Evolutionary conservation across 192 early-diverging fungal genomes (phyloP).

Genomic region (Entomortierella chlamydospora): DNA sequence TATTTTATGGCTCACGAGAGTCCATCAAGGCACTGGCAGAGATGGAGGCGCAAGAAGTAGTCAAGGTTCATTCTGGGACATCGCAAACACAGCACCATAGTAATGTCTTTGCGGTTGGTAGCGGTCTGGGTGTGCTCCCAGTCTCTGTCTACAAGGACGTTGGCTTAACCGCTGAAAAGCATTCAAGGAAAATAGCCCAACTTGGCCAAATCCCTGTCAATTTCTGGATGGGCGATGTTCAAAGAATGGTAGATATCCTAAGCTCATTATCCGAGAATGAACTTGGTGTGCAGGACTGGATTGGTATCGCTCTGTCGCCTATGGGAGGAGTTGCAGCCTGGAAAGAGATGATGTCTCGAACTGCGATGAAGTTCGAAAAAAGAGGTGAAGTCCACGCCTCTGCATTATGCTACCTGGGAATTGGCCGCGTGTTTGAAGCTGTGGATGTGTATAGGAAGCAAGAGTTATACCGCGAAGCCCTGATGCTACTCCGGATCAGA

Average conservation of each 20-base stretch:
- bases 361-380: slow-evolving; percentile 53
- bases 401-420: slow-evolving; percentile 54
- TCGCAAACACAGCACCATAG: neutral
- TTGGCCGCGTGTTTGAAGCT: slow-evolving; percentile 58
- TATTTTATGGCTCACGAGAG: slow-evolving; percentile 47
- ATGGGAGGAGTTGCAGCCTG: slow-evolving; percentile 62
- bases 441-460: slow-evolving; percentile 55
- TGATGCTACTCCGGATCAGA: slow-evolving; percentile 44
- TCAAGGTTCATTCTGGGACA: neutral
- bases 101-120: slow-evolving; percentile 23
- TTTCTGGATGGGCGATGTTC: slow-evolving; percentile 48
- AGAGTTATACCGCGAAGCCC: slow-evolving; percentile 52
- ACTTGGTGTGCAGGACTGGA: slow-evolving; percentile 58
- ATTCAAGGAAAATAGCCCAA: neutral
- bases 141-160: neutral
- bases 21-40: slow-evolving; percentile 43
- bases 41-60: slow-evolving; percentile 27
- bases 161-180: neutral
- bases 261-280: slow-evolving; percentile 10
- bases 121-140: slow-evolving; percentile 28
- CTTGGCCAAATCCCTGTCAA: slow-evolving; percentile 33
- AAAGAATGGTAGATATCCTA: slow-evolving; percentile 36
- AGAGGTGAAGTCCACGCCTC: slow-evolving; percentile 55
- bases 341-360: slow-evolving; percentile 48
- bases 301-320: slow-evolving; percentile 61